Base-by-base conservation (phyloP, 164 flowering plant genomes). In the Nelumbo lutea region DNA sequence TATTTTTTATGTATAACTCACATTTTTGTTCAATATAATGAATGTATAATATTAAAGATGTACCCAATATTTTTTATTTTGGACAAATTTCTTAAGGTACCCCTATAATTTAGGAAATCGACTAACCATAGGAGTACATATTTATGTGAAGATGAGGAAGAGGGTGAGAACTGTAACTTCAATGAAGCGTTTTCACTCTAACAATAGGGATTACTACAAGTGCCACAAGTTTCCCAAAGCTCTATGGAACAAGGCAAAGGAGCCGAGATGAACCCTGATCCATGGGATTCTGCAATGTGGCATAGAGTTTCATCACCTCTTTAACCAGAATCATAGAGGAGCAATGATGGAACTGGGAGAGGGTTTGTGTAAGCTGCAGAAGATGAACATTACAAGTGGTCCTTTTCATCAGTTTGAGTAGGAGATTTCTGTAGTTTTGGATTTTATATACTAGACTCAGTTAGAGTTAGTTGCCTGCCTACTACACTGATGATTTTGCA, bases 321-420 rank as follows among this genome's bases (percentile, higher is more conserved):
- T 88, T 59, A 87, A 87, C 74, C 67, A 91, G 90, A 93, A 93
- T 68, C 98, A 93, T 68, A 85, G 76, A 67, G 98, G 98, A 61
- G 98, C 98, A 0, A 93, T 93, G 98, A 88, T 93, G 92, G 96
- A 93, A 74, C 27, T 27, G 27, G 27, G 27, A 27, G 27, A 27
- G 27, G 27, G 27, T 27, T 27, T 27, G 27, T 27, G 27, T 27
- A 27, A 27, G 27, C 27, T 27, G 0, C 27, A 27, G 27, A 27
- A 27, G 27, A 27, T 27, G 83, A 80, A 89, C 64, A 89, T 89
- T 45, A 63, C 70, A 1, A 75, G 65, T 5, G 96, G 93, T 6
- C 96, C 96, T 0, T 90, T 90, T 71, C 81, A 72, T 78, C 72
- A 80, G 59, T 90, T 90, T 57, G 96, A 93, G 87, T 64, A 66